These are phyloP conservation scores for Bipolaris cookei DNA, from an alignment of 2,329 filamentous ascomycete species.

Conservation along the genomic window DNA sequence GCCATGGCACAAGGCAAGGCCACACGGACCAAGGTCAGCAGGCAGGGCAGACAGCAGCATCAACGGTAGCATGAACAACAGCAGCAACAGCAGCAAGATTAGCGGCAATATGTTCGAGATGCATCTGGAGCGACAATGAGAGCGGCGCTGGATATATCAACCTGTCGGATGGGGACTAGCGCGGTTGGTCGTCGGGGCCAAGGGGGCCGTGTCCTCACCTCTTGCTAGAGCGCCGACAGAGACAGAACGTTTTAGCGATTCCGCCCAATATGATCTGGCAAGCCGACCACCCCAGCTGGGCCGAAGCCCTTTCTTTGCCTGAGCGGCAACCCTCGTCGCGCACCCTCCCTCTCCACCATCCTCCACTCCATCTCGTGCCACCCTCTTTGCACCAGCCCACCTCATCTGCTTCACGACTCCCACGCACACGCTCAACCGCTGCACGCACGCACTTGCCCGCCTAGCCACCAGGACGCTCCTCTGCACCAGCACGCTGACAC, in stretches of 20 bases:
- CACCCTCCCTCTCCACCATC: slow-evolving; percentile 11
- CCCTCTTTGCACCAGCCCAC: slow-evolving; percentile 7
- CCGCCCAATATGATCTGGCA: slow-evolving; percentile 19
- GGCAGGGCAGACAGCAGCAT: neutral
- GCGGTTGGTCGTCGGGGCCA: neutral
- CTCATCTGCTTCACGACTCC: slow-evolving; percentile 11
- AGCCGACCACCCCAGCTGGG: slow-evolving; percentile 18
- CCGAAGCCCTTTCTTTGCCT: slow-evolving; percentile 21
- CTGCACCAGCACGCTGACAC: slow-evolving; percentile 18
- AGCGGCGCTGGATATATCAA: neutral
- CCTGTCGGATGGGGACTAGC: slow-evolving; percentile 6
- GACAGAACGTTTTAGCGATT: slow-evolving; percentile 20
- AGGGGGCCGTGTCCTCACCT: slow-evolving; percentile 15
- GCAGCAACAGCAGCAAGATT: neutral
- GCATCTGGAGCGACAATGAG: neutral
- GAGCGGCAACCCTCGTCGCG: slow-evolving; percentile 10
- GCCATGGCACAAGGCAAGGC: slow-evolving; percentile 8
- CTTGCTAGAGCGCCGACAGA: slow-evolving; percentile 14
- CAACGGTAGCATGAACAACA: neutral
- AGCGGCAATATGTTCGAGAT: neutral
- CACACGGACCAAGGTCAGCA: slow-evolving; percentile 11
- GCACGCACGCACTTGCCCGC: neutral
- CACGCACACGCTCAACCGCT: neutral
- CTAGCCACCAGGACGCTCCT: slow-evolving; percentile 7
- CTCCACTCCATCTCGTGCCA: neutral